Percentiles rank a stretch among this genome's conserved stretches.
Conservation (phyloP, 2,329 filamentous ascomycete genomes). For the Macrophomina phaseolina region DNA sequence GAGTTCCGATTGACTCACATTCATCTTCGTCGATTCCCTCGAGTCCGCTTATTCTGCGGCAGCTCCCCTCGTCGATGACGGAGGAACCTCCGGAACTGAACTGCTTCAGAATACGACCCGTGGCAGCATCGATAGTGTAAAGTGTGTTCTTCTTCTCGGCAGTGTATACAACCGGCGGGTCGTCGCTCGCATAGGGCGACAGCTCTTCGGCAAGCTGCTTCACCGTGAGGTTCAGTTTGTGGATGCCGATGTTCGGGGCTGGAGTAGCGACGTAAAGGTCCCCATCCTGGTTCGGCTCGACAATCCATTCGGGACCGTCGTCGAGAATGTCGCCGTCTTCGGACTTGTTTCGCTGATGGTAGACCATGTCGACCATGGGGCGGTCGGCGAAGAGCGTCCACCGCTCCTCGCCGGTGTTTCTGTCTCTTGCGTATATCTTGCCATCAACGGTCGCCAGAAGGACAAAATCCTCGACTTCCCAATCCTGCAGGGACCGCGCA, state of each 20-base stretch:
- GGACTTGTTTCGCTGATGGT: constrained; percentile 64
- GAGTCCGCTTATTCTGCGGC: constrained; percentile 44
- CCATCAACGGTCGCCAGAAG: constrained; percentile 99
- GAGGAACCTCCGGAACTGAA: constrained; percentile 78
- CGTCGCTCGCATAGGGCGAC: constrained; percentile 74
- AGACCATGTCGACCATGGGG: constrained; percentile 89
- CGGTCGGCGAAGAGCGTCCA: constrained; percentile 86
- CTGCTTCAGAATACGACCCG: constrained; percentile 79
- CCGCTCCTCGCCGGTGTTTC: constrained; percentile 79
- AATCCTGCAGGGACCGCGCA: constrained; percentile 97
- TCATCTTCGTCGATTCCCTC: constrained; percentile 69
- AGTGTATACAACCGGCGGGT: constrained; percentile 81
- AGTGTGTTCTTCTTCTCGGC: constrained; percentile 90
- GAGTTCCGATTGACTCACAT: constrained; percentile 78
- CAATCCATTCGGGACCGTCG: constrained; percentile 92
- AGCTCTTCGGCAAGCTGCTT: constrained; percentile 87
- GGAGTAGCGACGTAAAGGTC: constrained; percentile 86
- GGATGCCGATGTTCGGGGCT: constrained; percentile 63
- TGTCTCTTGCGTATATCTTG: constrained; percentile 88
- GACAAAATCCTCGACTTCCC: constrained; percentile 99
- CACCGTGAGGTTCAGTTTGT: constrained; percentile 74
- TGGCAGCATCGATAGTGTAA: constrained; percentile 86
- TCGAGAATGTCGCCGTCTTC: constrained; percentile 52
- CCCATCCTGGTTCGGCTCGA: constrained; percentile 88
- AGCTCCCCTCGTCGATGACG: constrained; percentile 74